Evolutionary conservation across 2,329 filamentous ascomycete species (phyloP).

Genomic region (Botryotinia globosa): DNA sequence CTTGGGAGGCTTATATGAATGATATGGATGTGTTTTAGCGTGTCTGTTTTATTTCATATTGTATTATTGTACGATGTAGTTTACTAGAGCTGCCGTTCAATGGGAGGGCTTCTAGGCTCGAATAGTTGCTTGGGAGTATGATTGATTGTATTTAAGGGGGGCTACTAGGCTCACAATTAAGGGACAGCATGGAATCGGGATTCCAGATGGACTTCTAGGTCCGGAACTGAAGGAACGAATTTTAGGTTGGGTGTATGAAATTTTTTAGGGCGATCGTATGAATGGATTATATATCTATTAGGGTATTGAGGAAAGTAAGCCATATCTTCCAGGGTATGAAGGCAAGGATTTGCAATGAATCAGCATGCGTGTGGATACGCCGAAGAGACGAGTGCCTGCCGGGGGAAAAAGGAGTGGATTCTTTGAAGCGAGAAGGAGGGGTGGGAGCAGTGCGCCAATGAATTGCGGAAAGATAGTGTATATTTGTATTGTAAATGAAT

Average conservation of each 20-base stretch:
- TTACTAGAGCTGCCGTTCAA: slow-evolving; percentile 17
- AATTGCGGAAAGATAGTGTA: slow-evolving; percentile 3
- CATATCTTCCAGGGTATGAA: slow-evolving; percentile 3
- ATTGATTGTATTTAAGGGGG: slow-evolving; percentile 1
- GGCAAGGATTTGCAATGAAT: slow-evolving; percentile 10
- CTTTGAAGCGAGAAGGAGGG: background rate
- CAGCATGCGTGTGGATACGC: slow-evolving; percentile 14
- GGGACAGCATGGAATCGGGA: background rate
- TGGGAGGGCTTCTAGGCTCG: slow-evolving; percentile 15
- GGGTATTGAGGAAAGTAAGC: background rate
- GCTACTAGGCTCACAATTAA: slow-evolving; percentile 13
- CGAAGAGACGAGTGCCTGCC: slow-evolving; percentile 10
- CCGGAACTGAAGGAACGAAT: background rate
- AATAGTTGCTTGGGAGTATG: background rate
- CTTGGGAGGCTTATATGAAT: slow-evolving; percentile 11
- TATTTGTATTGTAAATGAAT: slow-evolving; percentile 4
- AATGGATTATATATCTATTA: slow-evolving; percentile 5
- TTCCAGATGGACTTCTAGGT: slow-evolving; percentile 4
- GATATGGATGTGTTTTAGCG: slow-evolving; percentile 14
- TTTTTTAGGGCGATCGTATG: background rate
- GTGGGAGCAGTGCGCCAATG: background rate
- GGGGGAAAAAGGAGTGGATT: background rate
- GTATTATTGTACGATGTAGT: slow-evolving; percentile 5
- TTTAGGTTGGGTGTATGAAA: background rate
- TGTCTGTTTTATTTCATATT: slow-evolving; percentile 14